phyloP scores from a whole-genome alignment of 2,329 filamentous ascomycete species.

The Cryphonectria nitschkei region DNA sequence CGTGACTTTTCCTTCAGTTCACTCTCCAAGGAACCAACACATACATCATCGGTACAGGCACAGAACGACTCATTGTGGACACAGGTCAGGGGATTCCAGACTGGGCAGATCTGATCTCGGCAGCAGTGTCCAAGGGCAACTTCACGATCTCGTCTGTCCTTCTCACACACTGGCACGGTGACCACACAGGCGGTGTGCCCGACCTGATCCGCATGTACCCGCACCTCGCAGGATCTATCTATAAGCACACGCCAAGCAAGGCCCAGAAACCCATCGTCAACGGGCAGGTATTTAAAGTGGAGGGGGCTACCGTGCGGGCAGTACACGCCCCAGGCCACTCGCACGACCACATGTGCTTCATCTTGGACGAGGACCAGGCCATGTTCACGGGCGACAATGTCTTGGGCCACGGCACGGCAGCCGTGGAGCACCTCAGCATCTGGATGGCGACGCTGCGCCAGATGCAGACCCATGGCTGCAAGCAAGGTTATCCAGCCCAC shows the following conservation, averaged over 20 bases:
- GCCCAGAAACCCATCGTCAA: slow-evolving; percentile 43
- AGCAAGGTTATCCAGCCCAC: slow-evolving; percentile 49
- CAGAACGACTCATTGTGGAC: slow-evolving; percentile 68
- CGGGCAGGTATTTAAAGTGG: slow-evolving; percentile 57
- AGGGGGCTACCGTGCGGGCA: slow-evolving; percentile 70
- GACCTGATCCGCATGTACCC: slow-evolving; percentile 51
- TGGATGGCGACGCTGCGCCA: slow-evolving; percentile 42
- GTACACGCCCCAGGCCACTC: slow-evolving; percentile 71
- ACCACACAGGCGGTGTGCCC: slow-evolving; percentile 69
- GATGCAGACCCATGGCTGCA: slow-evolving; percentile 38
- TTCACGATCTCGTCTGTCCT: slow-evolving; percentile 51
- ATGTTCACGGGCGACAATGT: slow-evolving; percentile 92
- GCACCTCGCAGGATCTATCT: slow-evolving; percentile 44
- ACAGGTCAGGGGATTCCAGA: slow-evolving; percentile 68
- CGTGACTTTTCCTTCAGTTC: slow-evolving; percentile 44
- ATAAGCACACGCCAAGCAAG: slow-evolving; percentile 40
- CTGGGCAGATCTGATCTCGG: slow-evolving; percentile 53
- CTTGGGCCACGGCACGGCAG: slow-evolving; percentile 81
- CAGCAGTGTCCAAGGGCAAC: slow-evolving; percentile 35
- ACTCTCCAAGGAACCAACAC: slow-evolving; percentile 71
- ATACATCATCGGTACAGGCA: slow-evolving; percentile 71
- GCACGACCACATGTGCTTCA: slow-evolving; percentile 77
- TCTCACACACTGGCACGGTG: slow-evolving; percentile 76
- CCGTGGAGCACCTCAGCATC: slow-evolving; percentile 74
- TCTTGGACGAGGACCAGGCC: slow-evolving; percentile 77